Evolutionary conservation across 2,329 filamentous ascomycete genomes (phyloP).

Genomic region (Xylariaceae sp.): DNA sequence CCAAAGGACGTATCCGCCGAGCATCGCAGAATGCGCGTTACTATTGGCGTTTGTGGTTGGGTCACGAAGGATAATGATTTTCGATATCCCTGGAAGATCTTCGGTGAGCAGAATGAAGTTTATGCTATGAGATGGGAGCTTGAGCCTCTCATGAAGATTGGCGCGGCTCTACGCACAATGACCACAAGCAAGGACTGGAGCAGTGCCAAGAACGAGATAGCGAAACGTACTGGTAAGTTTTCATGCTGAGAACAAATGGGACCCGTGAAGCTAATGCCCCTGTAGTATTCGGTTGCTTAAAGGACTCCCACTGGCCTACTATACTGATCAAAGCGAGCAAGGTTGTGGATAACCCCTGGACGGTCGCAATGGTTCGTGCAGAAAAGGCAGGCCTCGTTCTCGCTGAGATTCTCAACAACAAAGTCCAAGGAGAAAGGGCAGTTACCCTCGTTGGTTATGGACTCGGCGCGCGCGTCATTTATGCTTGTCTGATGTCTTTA

Average conservation of each 20-base stretch:
- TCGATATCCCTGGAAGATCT: conserved; percentile 72
- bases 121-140: conserved; percentile 85
- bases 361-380: conserved; percentile 69
- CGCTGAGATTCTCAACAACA: conserved; percentile 79
- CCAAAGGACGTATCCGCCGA: conserved; percentile 51
- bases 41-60: conserved; percentile 82
- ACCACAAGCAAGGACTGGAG: conserved; percentile 80
- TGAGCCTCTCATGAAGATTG: conserved; percentile 72
- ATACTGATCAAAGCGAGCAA: conserved; percentile 66
- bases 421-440: conserved; percentile 76
- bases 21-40: conserved; percentile 72
- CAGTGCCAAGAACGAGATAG: conserved; percentile 56
- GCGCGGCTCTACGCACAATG: conserved; percentile 72
- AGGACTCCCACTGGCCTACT: conserved; percentile 60
- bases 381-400: conserved; percentile 71
- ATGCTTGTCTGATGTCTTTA: conserved; percentile 72
- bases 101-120: conserved; percentile 71
- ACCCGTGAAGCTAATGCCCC: conserved; percentile 16
- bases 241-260: neutral
- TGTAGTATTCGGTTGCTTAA: conserved; percentile 54
- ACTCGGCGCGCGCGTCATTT: conserved; percentile 77
- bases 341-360: conserved; percentile 80
- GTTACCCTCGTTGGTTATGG: conserved; percentile 82
- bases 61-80: conserved; percentile 69
- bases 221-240: conserved; percentile 46